phyloP scores from a whole-genome alignment of 805 yeast species.

The Komagataella kurtzmanii region DNA sequence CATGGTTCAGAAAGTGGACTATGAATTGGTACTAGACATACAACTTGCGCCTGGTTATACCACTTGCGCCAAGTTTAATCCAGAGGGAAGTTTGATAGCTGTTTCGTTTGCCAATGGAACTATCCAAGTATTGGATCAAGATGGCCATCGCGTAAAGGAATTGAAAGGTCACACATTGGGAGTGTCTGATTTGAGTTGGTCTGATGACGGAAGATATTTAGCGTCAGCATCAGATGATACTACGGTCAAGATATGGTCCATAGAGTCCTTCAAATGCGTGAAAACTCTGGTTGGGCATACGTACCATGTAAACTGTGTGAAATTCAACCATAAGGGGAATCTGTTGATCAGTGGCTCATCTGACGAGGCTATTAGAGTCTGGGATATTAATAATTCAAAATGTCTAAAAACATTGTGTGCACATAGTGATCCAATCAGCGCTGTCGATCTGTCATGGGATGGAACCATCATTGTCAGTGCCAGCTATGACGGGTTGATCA shows the following conservation, averaged over 20 bases:
- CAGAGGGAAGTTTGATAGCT: neutral
- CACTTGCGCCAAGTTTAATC: neutral
- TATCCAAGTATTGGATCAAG: slow-evolving; percentile 42
- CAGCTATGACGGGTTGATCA: slow-evolving; percentile 80
- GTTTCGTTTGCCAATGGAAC: slow-evolving; percentile 10
- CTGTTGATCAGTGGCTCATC: slow-evolving; percentile 71
- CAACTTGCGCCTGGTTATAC: neutral
- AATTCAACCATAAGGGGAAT: slow-evolving; percentile 64
- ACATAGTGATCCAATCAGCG: slow-evolving; percentile 81
- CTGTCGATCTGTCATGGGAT: slow-evolving; percentile 62
- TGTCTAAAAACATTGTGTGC: slow-evolving; percentile 76
- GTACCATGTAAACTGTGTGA: slow-evolving; percentile 64
- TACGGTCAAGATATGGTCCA: slow-evolving; percentile 63
- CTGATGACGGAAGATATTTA: slow-evolving; percentile 56
- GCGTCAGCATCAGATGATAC: slow-evolving; percentile 86
- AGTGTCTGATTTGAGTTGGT: slow-evolving; percentile 64
- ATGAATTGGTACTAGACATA: neutral
- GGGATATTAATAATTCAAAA: slow-evolving; percentile 71
- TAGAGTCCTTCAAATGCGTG: slow-evolving; percentile 33
- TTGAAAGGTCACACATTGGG: slow-evolving; percentile 54
- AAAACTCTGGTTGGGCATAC: slow-evolving; percentile 64
- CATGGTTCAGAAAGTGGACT: neutral
- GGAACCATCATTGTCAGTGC: slow-evolving; percentile 78
- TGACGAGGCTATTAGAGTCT: slow-evolving; percentile 81
- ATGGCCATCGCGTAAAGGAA: slow-evolving; percentile 5